Conservation (phyloP, 164 flowering plant species). For the Sextonia rubra region DNA sequence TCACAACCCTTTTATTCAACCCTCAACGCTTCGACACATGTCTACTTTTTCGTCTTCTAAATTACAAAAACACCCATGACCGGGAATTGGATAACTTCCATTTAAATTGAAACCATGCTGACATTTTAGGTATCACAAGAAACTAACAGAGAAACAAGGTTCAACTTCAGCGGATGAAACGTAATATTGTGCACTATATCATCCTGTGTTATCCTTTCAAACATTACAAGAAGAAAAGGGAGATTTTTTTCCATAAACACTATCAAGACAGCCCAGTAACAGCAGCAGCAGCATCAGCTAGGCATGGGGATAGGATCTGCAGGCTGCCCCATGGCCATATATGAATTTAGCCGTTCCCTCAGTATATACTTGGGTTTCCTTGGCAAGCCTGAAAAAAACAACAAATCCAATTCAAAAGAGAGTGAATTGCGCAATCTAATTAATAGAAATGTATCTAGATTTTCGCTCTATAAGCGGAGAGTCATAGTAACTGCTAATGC, state of each 20-base stretch:
- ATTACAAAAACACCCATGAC: too few relatives aligned
- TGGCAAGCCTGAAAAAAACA: constrained; percentile 43
- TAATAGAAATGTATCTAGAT: background rate
- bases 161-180: background rate
- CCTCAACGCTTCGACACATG: too few relatives aligned
- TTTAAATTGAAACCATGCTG: too few relatives aligned
- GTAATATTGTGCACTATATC: background rate
- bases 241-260: background rate
- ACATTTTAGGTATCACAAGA: background rate
- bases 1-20: too few relatives aligned
- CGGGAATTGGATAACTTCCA: too few relatives aligned
- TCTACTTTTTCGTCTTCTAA: too few relatives aligned
- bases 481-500: background rate
- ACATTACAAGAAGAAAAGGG: background rate
- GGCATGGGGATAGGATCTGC: constrained; percentile 21
- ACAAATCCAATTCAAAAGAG: background rate
- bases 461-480: background rate
- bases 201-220: background rate
- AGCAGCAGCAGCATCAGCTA: constrained; percentile 1
- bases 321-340: constrained; percentile 64
- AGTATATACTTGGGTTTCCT: constrained; percentile 86
- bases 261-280: background rate
- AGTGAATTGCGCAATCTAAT: background rate
- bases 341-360: constrained; percentile 85
- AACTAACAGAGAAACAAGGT: background rate